Evolutionary conservation across 208 protist species (phyloP).

Genomic region (Leishmania amazonensis): DNA sequence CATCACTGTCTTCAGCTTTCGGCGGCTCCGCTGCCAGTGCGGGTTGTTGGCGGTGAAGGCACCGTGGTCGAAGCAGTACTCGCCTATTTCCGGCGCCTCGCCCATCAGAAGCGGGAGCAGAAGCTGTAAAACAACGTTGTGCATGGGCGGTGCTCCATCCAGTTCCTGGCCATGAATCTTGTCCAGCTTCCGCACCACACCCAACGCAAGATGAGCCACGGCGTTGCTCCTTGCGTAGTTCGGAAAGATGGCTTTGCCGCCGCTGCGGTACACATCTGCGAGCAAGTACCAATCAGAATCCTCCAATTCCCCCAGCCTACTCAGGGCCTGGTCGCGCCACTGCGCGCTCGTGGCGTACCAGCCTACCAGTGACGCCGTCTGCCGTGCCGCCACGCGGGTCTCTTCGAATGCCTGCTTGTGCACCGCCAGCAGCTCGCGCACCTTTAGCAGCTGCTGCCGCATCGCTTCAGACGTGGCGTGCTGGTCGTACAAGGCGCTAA

Average conservation of each 20-base stretch:
- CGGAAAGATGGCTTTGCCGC: constrained; percentile 58
- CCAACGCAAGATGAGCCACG: constrained; percentile 43
- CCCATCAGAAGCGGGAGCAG: constrained; percentile 32
- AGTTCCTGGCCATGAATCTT: constrained; percentile 35
- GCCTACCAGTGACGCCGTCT: constrained; percentile 59
- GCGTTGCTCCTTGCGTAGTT: constrained; percentile 55
- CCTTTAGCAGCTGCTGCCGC: constrained; percentile 31
- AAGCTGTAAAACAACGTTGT: constrained; percentile 17
- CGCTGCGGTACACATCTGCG: constrained; percentile 44
- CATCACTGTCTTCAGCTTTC: constrained; percentile 22
- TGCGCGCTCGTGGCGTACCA: constrained; percentile 86
- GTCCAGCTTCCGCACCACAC: constrained; percentile 60
- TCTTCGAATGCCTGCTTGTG: constrained; percentile 34
- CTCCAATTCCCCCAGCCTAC: constrained; percentile 56
- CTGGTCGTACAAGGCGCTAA: constrained; percentile 49
- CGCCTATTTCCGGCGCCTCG: constrained; percentile 28
- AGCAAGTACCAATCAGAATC: constrained; percentile 79
- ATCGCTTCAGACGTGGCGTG: constrained; percentile 24
- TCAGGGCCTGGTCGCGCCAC: constrained; percentile 81
- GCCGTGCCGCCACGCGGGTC: constrained; percentile 42
- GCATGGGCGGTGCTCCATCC: constrained; percentile 20
- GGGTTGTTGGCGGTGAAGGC: constrained; percentile 19
- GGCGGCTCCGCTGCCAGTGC: constrained; percentile 27
- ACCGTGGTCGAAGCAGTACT: constrained; percentile 17
- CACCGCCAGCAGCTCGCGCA: constrained; percentile 29